Evolutionary conservation across 352 stramenopile genomes (phyloP), one percentile per base, ranked within the genome.

Genomic region (Phytophthora pinifolia): DNA sequence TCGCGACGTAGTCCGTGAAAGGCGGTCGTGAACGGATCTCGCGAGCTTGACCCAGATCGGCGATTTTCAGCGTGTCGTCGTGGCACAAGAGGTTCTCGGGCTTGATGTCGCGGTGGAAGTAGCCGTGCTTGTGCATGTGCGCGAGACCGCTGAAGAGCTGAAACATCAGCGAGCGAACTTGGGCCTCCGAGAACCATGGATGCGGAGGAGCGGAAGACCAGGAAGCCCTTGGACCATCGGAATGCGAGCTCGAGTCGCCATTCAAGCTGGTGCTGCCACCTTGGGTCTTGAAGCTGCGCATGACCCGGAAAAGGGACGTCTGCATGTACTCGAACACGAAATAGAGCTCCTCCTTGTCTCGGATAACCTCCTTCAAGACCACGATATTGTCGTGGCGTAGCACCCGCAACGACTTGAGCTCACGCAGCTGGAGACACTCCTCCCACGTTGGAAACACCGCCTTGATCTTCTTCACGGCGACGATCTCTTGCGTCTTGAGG

Each of bases 301-400:
- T 84, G 36, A 89, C 74, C 15, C 73, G 76, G 55, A 83, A 90
- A 39, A 94, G 76, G 15, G 77, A 92, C 33, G 78, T 85, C 42
- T 94, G 68, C 74, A 92, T 84, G 72, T 88, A 94, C 79, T 94
- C 83, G 48, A 94, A 94, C 8, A 93, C 82, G 60, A 92, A 93
- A 67, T 91, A 94, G 35, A 94, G 79, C 65, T 92, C 79, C 25
- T 89, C 81, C 39, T 91, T 89, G 65, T 93, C 83, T 46, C 79
- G 81, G 46, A 93, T 86, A 17, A 92, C 85, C 37, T 94, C 85
- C 58, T 93, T 94, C 30, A 94, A 65, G 54, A 90, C 64, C 42
- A 94, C 74, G 52, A 94, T 88, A 56, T 93, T 94, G 35, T 90
- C 77, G 44, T 94, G 83, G 13, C 79, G 76, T 35, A 94, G 56